These are phyloP conservation scores for Moniliophthora roreri DNA, from an alignment of 1,284 basidiomycete genomes.

Conservation along the genomic window DNA sequence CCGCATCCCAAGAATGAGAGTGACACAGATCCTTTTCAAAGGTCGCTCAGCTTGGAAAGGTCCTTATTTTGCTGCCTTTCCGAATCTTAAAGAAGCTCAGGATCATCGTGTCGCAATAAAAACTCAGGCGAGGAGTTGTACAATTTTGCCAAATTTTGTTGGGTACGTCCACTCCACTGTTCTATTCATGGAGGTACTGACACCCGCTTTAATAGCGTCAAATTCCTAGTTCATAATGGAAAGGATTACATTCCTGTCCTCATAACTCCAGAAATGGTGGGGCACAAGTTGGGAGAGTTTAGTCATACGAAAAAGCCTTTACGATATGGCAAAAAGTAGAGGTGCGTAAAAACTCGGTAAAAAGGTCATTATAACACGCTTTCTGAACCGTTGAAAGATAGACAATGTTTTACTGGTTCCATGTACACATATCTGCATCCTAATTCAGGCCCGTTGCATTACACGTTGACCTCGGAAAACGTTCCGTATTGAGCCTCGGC, in stretches of 20 bases:
- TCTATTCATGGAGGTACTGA: background rate
- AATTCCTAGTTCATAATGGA: slow-evolving; percentile 94
- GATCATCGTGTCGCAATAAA: slow-evolving; percentile 84
- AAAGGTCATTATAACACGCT: background rate
- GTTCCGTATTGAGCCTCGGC: no score
- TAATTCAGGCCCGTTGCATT: no score
- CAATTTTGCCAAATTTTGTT: slow-evolving; percentile 93
- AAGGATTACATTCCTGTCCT: slow-evolving; percentile 86
- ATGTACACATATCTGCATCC: no score
- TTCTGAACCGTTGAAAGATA: background rate
- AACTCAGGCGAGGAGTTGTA: slow-evolving; percentile 89
- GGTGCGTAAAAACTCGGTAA: slow-evolving; percentile 40
- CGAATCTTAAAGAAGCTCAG: slow-evolving; percentile 83
- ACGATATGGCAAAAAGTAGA: slow-evolving; percentile 46
- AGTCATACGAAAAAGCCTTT: slow-evolving; percentile 83
- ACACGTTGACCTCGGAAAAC: no score
- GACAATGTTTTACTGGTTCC: no score
- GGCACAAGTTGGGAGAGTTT: slow-evolving; percentile 97
- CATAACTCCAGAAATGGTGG: slow-evolving; percentile 97
- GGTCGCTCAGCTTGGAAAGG: slow-evolving; percentile 59
- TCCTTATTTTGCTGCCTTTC: slow-evolving; percentile 94
- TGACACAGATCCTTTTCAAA: slow-evolving; percentile 38
- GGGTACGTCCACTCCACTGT: slow-evolving; percentile 69
- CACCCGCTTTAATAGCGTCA: slow-evolving; percentile 47
- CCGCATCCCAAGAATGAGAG: slow-evolving; percentile 30